phyloP scores from a whole-genome alignment of 345 rosid species.

The Gynandropsis gynandra region DNA sequence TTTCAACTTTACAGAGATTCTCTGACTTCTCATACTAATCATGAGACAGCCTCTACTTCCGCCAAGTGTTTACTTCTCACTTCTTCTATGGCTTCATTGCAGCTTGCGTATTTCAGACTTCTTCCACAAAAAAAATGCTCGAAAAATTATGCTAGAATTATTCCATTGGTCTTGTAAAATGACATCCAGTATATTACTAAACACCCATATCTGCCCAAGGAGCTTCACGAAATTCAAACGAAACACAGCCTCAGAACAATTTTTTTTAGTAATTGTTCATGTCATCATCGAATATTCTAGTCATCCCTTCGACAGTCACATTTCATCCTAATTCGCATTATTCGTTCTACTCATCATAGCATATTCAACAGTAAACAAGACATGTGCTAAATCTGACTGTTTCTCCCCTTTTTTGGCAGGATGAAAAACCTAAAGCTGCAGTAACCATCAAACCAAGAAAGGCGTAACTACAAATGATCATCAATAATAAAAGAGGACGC shows the following conservation, averaged over 20 bases:
- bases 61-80: constrained; percentile 25
- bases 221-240: constrained; percentile 15
- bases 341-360: too few species aligned
- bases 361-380: too few species aligned
- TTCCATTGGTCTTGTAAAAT: background rate
- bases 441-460: constrained; percentile 12
- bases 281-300: background rate
- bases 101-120: background rate
- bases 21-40: constrained; percentile 20
- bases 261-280: background rate
- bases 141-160: background rate
- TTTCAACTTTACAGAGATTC: constrained; percentile 30
- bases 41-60: constrained; percentile 16
- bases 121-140: constrained; percentile 7
- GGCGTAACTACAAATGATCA: constrained; percentile 8
- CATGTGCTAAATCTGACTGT: background rate
- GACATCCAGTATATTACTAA: constrained; percentile 12
- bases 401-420: constrained; percentile 27
- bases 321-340: background rate
- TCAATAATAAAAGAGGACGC: constrained; percentile 24
- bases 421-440: constrained; percentile 43
- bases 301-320: constrained; percentile 1
- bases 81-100: constrained; percentile 15
- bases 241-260: background rate
- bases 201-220: constrained; percentile 16